phyloP scores from a whole-genome alignment of 1,139 yeast genomes.

The Candida tetrigidarum region DNA sequence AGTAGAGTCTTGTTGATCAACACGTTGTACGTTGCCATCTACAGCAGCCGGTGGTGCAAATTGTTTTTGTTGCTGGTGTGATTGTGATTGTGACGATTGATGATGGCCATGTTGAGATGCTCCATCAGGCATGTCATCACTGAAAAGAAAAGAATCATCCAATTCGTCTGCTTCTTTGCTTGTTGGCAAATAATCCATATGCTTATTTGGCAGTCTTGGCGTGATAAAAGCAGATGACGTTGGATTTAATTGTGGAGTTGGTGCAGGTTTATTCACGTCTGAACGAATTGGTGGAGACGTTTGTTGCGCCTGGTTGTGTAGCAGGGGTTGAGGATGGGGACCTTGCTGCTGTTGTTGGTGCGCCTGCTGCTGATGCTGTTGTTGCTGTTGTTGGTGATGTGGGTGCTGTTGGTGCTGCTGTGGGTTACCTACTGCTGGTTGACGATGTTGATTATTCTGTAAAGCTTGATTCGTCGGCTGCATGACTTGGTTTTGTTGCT shows the following conservation, averaged over 20 bases:
- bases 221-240: constrained; percentile 16
- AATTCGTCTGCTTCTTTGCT: constrained; percentile 32
- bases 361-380: constrained; percentile 5
- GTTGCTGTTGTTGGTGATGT: constrained; percentile 4
- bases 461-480: not conserved
- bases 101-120: constrained; percentile 11
- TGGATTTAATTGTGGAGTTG: constrained; percentile 10
- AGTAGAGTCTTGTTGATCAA: not conserved
- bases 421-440: not conserved
- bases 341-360: constrained; percentile 7
- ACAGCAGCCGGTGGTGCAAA: not conserved
- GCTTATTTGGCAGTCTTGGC: constrained; percentile 17
- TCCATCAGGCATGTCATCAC: constrained; percentile 56
- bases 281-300: not conserved
- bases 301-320: constrained; percentile 10
- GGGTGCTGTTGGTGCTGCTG: not conserved
- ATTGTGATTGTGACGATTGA: not conserved
- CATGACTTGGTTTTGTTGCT: not conserved
- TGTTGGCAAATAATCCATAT: constrained; percentile 28
- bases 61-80: constrained; percentile 12
- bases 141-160: constrained; percentile 69
- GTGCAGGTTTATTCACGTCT: not conserved
- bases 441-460: not conserved
- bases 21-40: too few species aligned
- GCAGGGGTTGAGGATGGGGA: constrained; percentile 3